phyloP scores from a whole-genome alignment of 352 stramenopile genomes.

The Phytophthora capsici region DNA sequence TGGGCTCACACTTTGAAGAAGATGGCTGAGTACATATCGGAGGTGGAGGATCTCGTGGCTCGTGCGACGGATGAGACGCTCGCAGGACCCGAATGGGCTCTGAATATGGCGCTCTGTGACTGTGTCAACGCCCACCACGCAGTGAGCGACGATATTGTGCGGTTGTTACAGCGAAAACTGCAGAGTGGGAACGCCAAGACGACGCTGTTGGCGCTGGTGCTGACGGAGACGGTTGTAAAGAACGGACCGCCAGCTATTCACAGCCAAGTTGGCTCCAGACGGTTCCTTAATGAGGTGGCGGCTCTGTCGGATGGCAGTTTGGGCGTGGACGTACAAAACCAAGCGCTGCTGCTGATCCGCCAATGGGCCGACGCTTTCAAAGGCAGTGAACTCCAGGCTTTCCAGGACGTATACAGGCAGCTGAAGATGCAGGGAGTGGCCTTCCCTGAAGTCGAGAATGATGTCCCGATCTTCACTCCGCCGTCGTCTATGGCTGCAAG shows the following conservation, averaged over 20 bases:
- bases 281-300: conserved; percentile 74
- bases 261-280: conserved; percentile 56
- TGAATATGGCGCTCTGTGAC: conserved; percentile 82
- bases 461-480: conserved; percentile 77
- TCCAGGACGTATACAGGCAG: conserved; percentile 81
- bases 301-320: conserved; percentile 69
- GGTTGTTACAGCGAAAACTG: conserved; percentile 60
- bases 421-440: conserved; percentile 76
- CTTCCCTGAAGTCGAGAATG: conserved; percentile 74
- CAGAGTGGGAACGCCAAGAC: conserved; percentile 54
- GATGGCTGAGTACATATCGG: conserved; percentile 53
- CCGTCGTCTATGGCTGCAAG: conserved; percentile 39
- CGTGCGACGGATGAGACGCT: conserved; percentile 64
- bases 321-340: conserved; percentile 79
- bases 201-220: conserved; percentile 61
- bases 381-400: conserved; percentile 49
- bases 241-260: conserved; percentile 73
- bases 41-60: conserved; percentile 56
- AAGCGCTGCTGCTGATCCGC: conserved; percentile 78
- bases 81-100: conserved; percentile 62
- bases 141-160: conserved; percentile 66
- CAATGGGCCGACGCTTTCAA: conserved; percentile 83
- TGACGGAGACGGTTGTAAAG: conserved; percentile 81
- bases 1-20: conserved; percentile 19
- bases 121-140: conserved; percentile 56